These are phyloP conservation scores for Chondrus crispus DNA, from an alignment of 23 red algal species.

Conservation along the genomic window DNA sequence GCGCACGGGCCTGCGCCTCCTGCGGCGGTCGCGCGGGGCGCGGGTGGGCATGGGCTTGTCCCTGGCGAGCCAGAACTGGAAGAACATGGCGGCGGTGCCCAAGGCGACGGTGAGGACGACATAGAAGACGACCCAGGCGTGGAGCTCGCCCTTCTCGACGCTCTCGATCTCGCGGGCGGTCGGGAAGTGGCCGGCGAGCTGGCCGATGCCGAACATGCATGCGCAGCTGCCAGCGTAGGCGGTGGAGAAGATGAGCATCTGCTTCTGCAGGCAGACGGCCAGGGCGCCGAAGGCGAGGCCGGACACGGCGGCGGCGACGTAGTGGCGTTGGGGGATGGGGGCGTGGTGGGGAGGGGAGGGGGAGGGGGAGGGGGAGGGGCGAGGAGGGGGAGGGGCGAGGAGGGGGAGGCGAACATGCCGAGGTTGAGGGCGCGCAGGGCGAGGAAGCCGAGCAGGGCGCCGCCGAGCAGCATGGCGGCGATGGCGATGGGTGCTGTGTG, in stretches of 20 bases:
- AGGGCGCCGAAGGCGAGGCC: slow-evolving; percentile 39
- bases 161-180: slow-evolving; percentile 16
- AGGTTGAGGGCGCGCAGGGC: slow-evolving; percentile 27
- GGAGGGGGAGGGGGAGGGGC: too few relatives aligned
- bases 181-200: slow-evolving; percentile 60
- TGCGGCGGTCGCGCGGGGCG: slow-evolving; percentile 27
- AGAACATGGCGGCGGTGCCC: slow-evolving; percentile 40
- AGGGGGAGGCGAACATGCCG: slow-evolving; percentile 39
- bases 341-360: too few relatives aligned
- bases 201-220: slow-evolving; percentile 36
- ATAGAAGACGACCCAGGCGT: slow-evolving; percentile 50
- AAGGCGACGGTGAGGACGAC: slow-evolving; percentile 1
- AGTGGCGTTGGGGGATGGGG: too few relatives aligned
- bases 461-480: slow-evolving; percentile 50
- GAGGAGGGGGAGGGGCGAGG: not conserved
- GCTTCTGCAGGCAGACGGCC: slow-evolving; percentile 41
- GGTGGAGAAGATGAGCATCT: slow-evolving; percentile 65
- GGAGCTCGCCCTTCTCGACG: slow-evolving; percentile 30
- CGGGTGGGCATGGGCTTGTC: slow-evolving; percentile 36
- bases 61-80: slow-evolving; percentile 56
- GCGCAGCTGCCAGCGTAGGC: slow-evolving; percentile 44
- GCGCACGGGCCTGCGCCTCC: slow-evolving; percentile 20
- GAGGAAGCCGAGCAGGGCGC: slow-evolving; percentile 53
- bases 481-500: slow-evolving; percentile 41
- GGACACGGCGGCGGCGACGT: not conserved